Percentiles rank a stretch among this genome's conserved stretches.
These are phyloP conservation scores for Trichophyton benhamiae DNA, from an alignment of 2,329 filamentous ascomycete genomes.

Conservation along the genomic window DNA sequence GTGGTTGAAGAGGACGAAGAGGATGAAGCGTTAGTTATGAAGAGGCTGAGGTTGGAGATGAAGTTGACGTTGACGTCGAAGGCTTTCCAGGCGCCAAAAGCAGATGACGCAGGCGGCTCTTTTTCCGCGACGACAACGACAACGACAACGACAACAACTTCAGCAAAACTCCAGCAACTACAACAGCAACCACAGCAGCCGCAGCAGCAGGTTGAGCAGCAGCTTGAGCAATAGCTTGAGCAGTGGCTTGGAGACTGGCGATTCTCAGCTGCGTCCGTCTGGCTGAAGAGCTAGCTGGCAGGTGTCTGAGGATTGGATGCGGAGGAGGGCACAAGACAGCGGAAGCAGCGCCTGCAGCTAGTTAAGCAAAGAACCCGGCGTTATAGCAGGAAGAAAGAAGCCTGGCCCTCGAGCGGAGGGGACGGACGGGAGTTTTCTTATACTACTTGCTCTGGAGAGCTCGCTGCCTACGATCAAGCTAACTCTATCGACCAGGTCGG, in stretches of 20 bases:
- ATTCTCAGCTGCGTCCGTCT: neutral
- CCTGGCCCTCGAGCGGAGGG: neutral
- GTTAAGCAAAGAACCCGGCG: neutral
- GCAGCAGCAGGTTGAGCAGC: no score
- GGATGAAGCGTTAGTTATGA: no score
- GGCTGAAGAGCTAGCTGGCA: no score
- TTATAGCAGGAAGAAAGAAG: no score
- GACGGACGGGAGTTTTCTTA: neutral
- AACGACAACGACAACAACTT: no score
- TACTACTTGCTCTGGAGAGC: neutral
- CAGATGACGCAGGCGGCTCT: constrained; percentile 3
- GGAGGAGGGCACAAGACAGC: neutral
- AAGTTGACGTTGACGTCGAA: no score
- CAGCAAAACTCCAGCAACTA: no score
- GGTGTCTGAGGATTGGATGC: neutral
- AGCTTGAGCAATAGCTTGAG: no score
- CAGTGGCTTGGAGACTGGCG: no score
- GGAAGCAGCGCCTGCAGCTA: neutral
- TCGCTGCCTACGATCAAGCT: neutral
- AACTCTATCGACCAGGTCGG: neutral
- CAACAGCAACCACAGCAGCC: no score
- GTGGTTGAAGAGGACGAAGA: neutral
- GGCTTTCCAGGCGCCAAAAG: neutral
- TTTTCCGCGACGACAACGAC: neutral
- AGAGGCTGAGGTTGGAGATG: no score